phyloP scores from a whole-genome alignment of 2,329 filamentous ascomycete genomes.

The Alternaria triticina region DNA sequence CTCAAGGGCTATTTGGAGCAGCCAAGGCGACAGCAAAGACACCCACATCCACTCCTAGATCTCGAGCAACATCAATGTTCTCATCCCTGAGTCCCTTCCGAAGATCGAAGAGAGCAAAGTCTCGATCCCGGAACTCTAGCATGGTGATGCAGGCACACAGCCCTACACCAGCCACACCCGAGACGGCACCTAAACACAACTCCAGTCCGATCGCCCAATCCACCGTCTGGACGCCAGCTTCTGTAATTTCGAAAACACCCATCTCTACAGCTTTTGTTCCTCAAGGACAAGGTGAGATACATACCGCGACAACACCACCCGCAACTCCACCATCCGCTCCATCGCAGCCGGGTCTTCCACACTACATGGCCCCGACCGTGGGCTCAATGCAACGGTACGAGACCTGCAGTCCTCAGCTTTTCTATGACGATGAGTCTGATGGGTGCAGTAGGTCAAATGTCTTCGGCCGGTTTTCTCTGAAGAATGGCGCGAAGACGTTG shows the following conservation, averaged over 20 bases:
- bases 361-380: background rate
- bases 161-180: background rate
- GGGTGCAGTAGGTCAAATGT: background rate
- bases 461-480: background rate
- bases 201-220: background rate
- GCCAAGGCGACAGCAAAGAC: background rate
- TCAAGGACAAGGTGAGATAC: background rate
- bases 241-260: background rate
- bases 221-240: background rate
- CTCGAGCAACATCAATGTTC: background rate
- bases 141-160: background rate
- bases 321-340: background rate
- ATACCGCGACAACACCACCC: background rate
- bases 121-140: background rate
- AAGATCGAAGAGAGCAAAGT: background rate
- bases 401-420: constrained; percentile 2
- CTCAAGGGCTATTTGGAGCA: background rate
- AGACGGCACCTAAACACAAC: background rate
- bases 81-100: background rate
- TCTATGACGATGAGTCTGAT: constrained; percentile 2
- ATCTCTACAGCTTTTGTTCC: background rate
- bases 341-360: background rate
- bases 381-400: background rate
- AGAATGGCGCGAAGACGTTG: constrained; percentile 1
- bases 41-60: background rate